Base-by-base conservation (phyloP, 768 basidiomycete species). In the Russula compacta region DNA sequence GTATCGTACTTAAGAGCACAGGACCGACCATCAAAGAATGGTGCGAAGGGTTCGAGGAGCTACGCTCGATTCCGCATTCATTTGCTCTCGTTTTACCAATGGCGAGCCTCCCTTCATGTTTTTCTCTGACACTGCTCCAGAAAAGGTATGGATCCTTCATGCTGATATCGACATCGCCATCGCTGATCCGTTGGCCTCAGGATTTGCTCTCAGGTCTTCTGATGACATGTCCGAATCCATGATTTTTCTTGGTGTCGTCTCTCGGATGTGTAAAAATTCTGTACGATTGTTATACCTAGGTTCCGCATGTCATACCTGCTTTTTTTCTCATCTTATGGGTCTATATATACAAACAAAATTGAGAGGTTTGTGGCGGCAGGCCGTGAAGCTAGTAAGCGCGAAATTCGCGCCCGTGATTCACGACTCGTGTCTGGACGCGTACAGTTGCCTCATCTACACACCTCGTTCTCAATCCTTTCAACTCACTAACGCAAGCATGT, bases 401-500 rank as follows among this genome's bases (percentile, higher is more conserved):
- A 1, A 3, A 29, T 29, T 29, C 24, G 24, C 24, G 24, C 24
- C 24, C 24, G 48, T 49, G 48, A 10, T 49, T 33, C 4, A 15
- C 3, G 14, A 3, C 3, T 43, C 14, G 53, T 6, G 11, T 10
- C 36, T 36, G 21, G 54, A 44, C 54, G 43, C 54, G 54, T 46
- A 15, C 7, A 42, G 42, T n/a, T 33, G 42, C 42, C 12, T 7
- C 32, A 10, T 15, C 35, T 24, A 17, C 53, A 17, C 47, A 0
- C 11, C 11, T 12, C 19, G 6, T 21, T 17, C 15, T 17, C 29
- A 2, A 21, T 52, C 17, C 56, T 40, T 17, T 33, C 60, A 46
- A 42, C 50, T 50, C n/a, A 5, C 33, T 33, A 44, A 19, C 47
- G 3, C 40, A 42, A 71, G 66, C 58, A 74, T 73, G 72, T 67